Conservation (phyloP, 805 yeast genomes). For the Hemisphaericaspora nanyangensis region DNA sequence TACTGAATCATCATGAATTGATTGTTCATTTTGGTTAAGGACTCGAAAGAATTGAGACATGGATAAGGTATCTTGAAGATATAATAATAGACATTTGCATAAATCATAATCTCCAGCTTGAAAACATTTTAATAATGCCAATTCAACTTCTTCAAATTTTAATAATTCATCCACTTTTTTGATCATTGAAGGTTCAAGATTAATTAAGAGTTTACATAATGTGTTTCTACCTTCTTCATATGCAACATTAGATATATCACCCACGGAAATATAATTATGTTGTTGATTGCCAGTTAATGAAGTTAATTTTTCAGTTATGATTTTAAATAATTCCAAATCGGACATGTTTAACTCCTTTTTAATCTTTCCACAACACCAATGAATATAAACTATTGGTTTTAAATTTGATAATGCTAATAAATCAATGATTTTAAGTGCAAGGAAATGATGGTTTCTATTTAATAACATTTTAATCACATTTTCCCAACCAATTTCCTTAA, state of each 20-base stretch:
- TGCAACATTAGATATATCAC: constrained; percentile 60
- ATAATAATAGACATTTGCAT: constrained; percentile 52
- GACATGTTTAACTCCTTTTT: constrained; percentile 46
- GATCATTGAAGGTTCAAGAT: constrained; percentile 61
- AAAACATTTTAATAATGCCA: constrained; percentile 66
- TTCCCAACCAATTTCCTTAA: constrained; percentile 49
- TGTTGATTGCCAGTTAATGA: constrained; percentile 12
- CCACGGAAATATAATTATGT: constrained; percentile 48
- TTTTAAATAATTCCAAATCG: constrained; percentile 56
- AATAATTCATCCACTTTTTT: constrained; percentile 58
- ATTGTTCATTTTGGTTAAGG: constrained; percentile 45
- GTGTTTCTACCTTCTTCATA: constrained; percentile 75
- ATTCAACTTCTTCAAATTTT: constrained; percentile 66
- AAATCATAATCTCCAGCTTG: constrained; percentile 60
- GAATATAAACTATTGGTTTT: constrained; percentile 47
- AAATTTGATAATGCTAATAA: constrained; percentile 41
- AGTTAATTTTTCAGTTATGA: constrained; percentile 45
- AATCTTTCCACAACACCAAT: constrained; percentile 81
- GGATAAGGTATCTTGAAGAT: constrained; percentile 52
- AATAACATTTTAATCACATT: constrained; percentile 54
- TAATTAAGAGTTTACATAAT: constrained; percentile 63
- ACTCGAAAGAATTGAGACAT: constrained; percentile 67
- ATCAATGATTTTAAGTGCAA: constrained; percentile 60
- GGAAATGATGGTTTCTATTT: constrained; percentile 53
- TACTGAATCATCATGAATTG: constrained; percentile 28